Evolutionary conservation across 1,284 basidiomycete genomes (phyloP).

Genomic region (Mycena sp.): DNA sequence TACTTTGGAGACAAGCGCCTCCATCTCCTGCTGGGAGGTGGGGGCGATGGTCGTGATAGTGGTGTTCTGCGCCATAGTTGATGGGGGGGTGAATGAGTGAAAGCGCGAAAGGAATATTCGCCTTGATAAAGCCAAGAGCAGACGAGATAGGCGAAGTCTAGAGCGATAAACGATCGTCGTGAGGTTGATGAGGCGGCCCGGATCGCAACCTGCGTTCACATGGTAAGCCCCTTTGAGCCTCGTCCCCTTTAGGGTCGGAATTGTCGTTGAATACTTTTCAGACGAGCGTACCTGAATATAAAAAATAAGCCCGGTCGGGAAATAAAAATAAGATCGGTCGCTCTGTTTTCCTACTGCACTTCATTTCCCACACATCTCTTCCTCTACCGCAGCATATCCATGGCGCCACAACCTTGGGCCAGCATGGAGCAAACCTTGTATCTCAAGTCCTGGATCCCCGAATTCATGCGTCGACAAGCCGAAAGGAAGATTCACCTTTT

Average conservation of each 20-base stretch:
- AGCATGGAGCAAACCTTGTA: not conserved
- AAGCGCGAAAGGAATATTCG: not conserved
- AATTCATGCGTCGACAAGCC: constrained; percentile 12
- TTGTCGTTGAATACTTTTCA: too few relatives aligned
- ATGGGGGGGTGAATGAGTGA: not conserved
- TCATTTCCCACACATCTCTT: not conserved
- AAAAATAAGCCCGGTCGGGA: too few relatives aligned
- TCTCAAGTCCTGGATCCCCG: not conserved
- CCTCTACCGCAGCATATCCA: not conserved
- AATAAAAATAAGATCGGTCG: too few relatives aligned
- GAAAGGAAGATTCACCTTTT: constrained; percentile 11
- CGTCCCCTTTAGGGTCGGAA: too few relatives aligned
- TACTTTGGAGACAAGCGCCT: not conserved
- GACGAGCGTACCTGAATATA: too few relatives aligned
- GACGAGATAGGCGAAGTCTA: too few relatives aligned
- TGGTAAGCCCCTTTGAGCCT: too few relatives aligned
- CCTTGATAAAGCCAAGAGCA: not conserved
- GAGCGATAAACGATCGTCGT: too few relatives aligned
- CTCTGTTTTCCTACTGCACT: too few relatives aligned
- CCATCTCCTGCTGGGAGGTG: constrained; percentile 15
- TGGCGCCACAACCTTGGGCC: not conserved
- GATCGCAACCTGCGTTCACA: too few relatives aligned
- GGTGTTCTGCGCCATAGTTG: not conserved
- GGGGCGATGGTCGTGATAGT: not conserved
- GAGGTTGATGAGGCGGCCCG: too few relatives aligned